Percentiles rank a stretch among this genome's conserved stretches.
These are phyloP conservation scores for Xerocomellus intermedius DNA, from an alignment of 768 basidiomycete genomes.

Conservation along the genomic window DNA sequence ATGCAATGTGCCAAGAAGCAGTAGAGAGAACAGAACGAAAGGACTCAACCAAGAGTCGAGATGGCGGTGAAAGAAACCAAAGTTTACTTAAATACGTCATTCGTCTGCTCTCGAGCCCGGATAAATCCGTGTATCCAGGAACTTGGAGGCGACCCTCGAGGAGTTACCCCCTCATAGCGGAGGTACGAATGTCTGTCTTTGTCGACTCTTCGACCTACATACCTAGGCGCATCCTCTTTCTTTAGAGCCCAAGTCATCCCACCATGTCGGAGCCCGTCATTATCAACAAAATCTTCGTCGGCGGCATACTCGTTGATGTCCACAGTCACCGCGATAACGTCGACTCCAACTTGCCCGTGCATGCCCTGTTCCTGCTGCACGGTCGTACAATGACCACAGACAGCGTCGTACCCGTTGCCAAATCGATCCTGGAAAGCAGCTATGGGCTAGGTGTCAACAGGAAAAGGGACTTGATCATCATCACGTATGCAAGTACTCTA, in stretches of 20 bases:
- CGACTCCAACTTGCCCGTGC: slow-evolving; percentile 21
- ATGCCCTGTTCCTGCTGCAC: slow-evolving; percentile 30
- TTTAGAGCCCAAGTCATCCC: neutral
- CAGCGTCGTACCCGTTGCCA: slow-evolving; percentile 16
- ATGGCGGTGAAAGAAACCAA: neutral
- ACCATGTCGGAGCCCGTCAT: slow-evolving; percentile 19
- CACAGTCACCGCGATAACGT: slow-evolving; percentile 19
- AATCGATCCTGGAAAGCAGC: slow-evolving; percentile 21
- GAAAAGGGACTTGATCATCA: slow-evolving; percentile 28
- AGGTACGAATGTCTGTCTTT: too few relatives aligned
- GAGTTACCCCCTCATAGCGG: too few relatives aligned
- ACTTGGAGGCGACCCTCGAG: too few relatives aligned
- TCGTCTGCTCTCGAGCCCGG: too few relatives aligned
- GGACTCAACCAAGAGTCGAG: neutral
- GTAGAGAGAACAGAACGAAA: neutral
- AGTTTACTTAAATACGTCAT: too few relatives aligned
- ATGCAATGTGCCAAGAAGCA: too few relatives aligned
- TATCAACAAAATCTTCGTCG: slow-evolving; percentile 18
- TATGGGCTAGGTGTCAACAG: slow-evolving; percentile 13
- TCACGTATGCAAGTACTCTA: slow-evolving; percentile 25
- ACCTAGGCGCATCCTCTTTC: too few relatives aligned
- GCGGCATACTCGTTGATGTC: slow-evolving; percentile 28
- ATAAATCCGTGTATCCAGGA: too few relatives aligned
- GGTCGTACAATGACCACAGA: slow-evolving; percentile 20
- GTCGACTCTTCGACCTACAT: too few relatives aligned